These are phyloP conservation scores for Lentinus tigrinus DNA, from an alignment of 768 basidiomycete genomes.

Conservation along the genomic window DNA sequence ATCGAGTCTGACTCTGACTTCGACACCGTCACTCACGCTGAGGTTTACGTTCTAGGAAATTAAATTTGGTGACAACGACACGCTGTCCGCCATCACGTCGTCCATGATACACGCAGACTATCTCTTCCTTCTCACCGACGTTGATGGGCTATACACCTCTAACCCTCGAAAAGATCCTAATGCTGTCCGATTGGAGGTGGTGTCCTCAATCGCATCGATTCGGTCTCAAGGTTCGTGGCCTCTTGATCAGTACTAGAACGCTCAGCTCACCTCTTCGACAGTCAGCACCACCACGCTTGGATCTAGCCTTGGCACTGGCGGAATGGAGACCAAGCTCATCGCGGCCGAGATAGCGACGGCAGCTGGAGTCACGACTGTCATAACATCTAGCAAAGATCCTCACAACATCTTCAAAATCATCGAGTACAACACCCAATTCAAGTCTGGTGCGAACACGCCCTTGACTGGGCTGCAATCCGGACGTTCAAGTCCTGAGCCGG, in stretches of 20 bases:
- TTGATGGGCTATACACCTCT: slow-evolving; percentile 91
- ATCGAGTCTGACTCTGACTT: too few relatives aligned
- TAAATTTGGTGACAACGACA: slow-evolving; percentile 99
- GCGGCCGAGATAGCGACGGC: slow-evolving; percentile 97
- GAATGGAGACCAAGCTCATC: slow-evolving; percentile 99
- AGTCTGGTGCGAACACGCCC: slow-evolving; percentile 37
- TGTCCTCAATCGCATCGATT: slow-evolving; percentile 80
- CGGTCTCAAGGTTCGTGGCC: slow-evolving; percentile 66
- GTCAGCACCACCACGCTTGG: slow-evolving; percentile 93
- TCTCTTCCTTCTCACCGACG: slow-evolving; percentile 94
- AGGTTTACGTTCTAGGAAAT: slow-evolving; percentile 88
- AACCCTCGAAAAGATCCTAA: slow-evolving; percentile 90
- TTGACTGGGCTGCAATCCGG: slow-evolving; percentile 29
- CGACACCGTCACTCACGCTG: too few relatives aligned
- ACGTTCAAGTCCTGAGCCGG: slow-evolving; percentile 17
- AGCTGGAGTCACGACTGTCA: slow-evolving; percentile 90
- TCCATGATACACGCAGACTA: slow-evolving; percentile 99
- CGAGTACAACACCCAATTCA: slow-evolving; percentile 60
- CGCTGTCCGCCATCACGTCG: slow-evolving; percentile 93
- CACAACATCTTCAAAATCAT: slow-evolving; percentile 78
- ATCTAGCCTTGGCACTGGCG: slow-evolving; percentile 92
- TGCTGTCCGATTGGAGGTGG: slow-evolving; percentile 78
- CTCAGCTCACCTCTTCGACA: slow-evolving; percentile 27
- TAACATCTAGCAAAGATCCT: slow-evolving; percentile 81
- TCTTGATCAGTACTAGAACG: neutral